Base-by-base conservation (phyloP, 139 green algal genomes). In the Monoraphidium neglectum region DNA sequence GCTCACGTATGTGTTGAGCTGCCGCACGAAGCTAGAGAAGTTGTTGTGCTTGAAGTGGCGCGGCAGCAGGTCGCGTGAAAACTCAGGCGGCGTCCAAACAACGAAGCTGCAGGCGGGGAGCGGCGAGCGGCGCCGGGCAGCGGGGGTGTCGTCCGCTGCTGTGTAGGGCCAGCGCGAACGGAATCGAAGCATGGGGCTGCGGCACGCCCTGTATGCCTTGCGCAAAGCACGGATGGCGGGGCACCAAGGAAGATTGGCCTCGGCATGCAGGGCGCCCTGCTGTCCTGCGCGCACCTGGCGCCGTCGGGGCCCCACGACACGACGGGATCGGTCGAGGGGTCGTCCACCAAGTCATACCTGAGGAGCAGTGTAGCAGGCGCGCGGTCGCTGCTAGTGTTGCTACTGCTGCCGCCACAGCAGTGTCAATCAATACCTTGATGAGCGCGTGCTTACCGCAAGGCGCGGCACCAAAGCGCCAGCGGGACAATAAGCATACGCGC, bases 21-120 rank as follows among this genome's bases (percentile, higher is more conserved):
- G 95, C 21, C 95, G 86, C 54, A 99, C 95, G 73, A 99, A 99
- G 77, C 77, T 92, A 23, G 89, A 96, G 78, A 98, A 98, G 82
- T 98, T 98, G 83, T 98, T 98, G 87, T 98, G 95, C 85, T 99
- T 99, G 87, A 99, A 99, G 80, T 97, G 88, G 66, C 86, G 87
- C 0, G 95, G 95, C 43, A 99, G 87, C 56, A 99, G 76, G 74
- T 98, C 90, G 1, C 88, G 66, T 2, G 93, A 91, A 81, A 98
- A 98, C 68, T 98, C 93, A 0, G 90, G 87, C 4, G 92, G 93
- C 76, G 95, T 93, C 93, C 93, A 97, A 0, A 98, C 94, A 6
- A 97, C 77, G 59, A 98, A 98, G 70, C 90, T 94, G 87, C 78
- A 86, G 21, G 4, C 2, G 70, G 38, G 65, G 30, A 56, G 65